These are phyloP conservation scores for Globisporangium echinulatum DNA, from an alignment of 352 stramenopile genomes.

Conservation along the genomic window DNA sequence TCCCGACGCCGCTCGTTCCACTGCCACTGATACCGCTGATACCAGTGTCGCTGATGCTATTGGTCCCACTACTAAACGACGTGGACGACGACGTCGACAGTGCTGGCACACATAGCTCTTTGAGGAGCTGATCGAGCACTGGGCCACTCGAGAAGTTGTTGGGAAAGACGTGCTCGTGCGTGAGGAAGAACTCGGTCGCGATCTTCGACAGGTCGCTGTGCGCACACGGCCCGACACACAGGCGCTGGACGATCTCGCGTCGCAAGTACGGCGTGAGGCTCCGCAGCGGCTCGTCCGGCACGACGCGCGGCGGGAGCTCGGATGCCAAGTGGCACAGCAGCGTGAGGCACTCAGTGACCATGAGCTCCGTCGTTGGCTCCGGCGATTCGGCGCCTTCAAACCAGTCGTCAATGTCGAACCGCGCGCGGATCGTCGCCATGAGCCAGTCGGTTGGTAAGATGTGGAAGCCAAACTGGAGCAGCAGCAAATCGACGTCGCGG, in stretches of 20 bases:
- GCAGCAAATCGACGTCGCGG: conserved; percentile 73
- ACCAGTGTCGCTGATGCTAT: too few species aligned
- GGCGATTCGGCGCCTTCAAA: conserved; percentile 28
- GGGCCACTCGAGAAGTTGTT: conserved; percentile 60
- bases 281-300: conserved; percentile 33
- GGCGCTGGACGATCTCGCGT: conserved; percentile 69
- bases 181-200: conserved; percentile 73
- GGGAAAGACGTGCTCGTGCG: conserved; percentile 69
- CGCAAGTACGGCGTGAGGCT: conserved; percentile 68
- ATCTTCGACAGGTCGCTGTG: conserved; percentile 85
- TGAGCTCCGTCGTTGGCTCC: conserved; percentile 50
- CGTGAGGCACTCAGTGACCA: conserved; percentile 77
- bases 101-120: conserved; percentile 48
- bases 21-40: too few species aligned
- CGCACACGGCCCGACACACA: conserved; percentile 73
- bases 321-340: conserved; percentile 71
- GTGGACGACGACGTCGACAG: conserved; percentile 9
- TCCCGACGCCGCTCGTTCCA: conserved; percentile 12
- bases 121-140: conserved; percentile 71
- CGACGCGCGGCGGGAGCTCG: conserved; percentile 64
- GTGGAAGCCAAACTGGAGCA: conserved; percentile 76
- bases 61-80: conserved; percentile 3
- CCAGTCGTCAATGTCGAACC: conserved; percentile 63
- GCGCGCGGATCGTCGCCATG: conserved; percentile 63
- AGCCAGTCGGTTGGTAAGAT: conserved; percentile 71